phyloP scores from a whole-genome alignment of 73 alveolate species.

The Paramecium biaurelia region DNA sequence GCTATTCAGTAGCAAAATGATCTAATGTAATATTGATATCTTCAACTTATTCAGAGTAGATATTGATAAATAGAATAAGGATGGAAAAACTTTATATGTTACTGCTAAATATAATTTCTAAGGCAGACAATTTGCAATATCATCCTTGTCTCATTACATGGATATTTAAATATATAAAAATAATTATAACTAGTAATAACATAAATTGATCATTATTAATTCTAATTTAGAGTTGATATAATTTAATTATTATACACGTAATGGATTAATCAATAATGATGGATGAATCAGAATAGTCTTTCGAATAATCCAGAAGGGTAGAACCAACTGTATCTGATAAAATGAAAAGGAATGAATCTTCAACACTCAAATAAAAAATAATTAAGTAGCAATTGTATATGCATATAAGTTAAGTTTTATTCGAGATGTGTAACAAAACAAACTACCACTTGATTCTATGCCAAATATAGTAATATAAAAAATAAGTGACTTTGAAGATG shows the following conservation, averaged over 20 bases:
- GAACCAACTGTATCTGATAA: conserved; percentile 40
- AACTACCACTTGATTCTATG: background rate
- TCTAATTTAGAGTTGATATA: background rate
- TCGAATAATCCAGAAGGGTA: background rate
- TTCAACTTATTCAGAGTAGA: too few species aligned
- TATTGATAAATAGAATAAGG: background rate
- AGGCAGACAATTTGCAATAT: background rate
- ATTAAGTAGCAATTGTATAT: background rate
- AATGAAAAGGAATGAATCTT: conserved; percentile 2
- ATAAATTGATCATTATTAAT: background rate
- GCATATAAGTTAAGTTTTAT: conserved; percentile 26
- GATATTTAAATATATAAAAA: background rate
- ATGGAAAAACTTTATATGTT: background rate
- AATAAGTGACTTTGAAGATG: conserved; percentile 30
- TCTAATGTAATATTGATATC: too few species aligned
- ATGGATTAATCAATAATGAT: background rate
- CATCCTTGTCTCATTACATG: background rate
- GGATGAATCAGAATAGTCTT: background rate
- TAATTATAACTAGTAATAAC: background rate
- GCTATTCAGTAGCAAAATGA: too few species aligned
- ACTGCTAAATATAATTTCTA: background rate
- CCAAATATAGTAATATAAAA: background rate
- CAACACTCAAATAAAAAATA: background rate
- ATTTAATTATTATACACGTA: conserved; percentile 28
- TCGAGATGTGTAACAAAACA: background rate